Evolutionary conservation across 441 rosid species (phyloP).

Genomic region (Francoa sonchifolia): DNA sequence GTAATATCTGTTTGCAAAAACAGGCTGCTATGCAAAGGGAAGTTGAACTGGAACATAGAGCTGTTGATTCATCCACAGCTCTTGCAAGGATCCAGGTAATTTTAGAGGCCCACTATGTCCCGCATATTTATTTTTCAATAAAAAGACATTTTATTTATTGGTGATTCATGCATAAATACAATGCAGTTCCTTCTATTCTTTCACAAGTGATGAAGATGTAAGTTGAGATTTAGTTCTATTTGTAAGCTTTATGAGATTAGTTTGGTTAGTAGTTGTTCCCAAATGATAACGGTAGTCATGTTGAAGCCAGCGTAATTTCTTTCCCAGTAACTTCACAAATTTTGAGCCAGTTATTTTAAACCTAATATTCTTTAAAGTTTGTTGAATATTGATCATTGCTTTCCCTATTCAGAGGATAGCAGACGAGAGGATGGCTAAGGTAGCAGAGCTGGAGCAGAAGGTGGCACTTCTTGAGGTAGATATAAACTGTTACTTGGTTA

Average conservation of each 20-base stretch:
- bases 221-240: too few species aligned
- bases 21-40: slow-evolving; percentile 99
- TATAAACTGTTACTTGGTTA: too few species aligned
- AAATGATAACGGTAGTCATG: too few species aligned
- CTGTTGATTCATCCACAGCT: slow-evolving; percentile 83
- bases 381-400: slow-evolving; percentile 12
- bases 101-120: slow-evolving; percentile 14
- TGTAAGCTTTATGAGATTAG: too few species aligned
- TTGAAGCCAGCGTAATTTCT: too few species aligned
- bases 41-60: slow-evolving; percentile 89
- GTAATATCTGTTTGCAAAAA: slow-evolving; percentile 18
- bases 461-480: slow-evolving; percentile 86
- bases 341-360: slow-evolving; percentile 1
- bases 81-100: slow-evolving; percentile 90
- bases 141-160: background rate
- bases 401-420: slow-evolving; percentile 56
- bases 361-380: background rate
- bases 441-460: slow-evolving; percentile 86
- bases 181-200: background rate
- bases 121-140: slow-evolving; percentile 1
- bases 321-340: background rate
- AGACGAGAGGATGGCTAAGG: slow-evolving; percentile 85
- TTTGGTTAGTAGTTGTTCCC: too few species aligned
- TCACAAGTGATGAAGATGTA: too few species aligned
- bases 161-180: background rate